Evolutionary conservation across 2,329 filamentous ascomycete genomes (phyloP), one percentile per base, ranked within the genome.

Genomic region (Grosmannia huntii): DNA sequence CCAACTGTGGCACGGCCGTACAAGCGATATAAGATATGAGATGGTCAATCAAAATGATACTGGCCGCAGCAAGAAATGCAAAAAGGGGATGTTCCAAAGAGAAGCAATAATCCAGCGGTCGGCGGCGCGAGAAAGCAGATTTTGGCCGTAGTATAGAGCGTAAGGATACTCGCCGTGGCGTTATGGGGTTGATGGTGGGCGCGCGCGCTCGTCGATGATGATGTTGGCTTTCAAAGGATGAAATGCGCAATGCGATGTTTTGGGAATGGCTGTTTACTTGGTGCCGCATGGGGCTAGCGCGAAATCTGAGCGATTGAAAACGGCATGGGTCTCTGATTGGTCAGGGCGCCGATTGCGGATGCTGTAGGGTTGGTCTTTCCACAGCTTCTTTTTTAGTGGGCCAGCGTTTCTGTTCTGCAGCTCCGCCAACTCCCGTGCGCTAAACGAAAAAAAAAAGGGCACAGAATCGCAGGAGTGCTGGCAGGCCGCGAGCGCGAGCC

Each of bases 371-470:
- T 50, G 48, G 21, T 12, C 48, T 50, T 28, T 27, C 25, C 23
- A 21, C n/a, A 9, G 12, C 31, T 25, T 31, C 25, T 38, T 54
- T 58, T 58, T 54, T 50, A 28, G 41, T 56, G 55, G 55, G n/a
- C 28, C 55, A 3, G 7, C 14, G 3, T 19, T 25, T 16, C 31
- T 44, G 41, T 19, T 44, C 41, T 53, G 27, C 28, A 53, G 19
- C 27, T 52, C 56, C 56, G 56, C 56, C 50, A 21, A 48, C 49
- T 57, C 56, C 56, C 55, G 55, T 38, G 21, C 48, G 46, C 44
- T 50, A 56, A 56, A 12, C 11, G n/a, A 16, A 19, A 25, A 54
- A 44, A 44, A 41, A n/a, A 28, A 36, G 21, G 3, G 28, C n/a
- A 53, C 6, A 41, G 25, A 14, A 50, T 28, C 25, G 6, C 14